Percentiles rank a stretch among this genome's conserved stretches.
Evolutionary conservation across 352 stramenopile genomes (phyloP).

Genomic region (Phytophthora macrochlamydospora): DNA sequence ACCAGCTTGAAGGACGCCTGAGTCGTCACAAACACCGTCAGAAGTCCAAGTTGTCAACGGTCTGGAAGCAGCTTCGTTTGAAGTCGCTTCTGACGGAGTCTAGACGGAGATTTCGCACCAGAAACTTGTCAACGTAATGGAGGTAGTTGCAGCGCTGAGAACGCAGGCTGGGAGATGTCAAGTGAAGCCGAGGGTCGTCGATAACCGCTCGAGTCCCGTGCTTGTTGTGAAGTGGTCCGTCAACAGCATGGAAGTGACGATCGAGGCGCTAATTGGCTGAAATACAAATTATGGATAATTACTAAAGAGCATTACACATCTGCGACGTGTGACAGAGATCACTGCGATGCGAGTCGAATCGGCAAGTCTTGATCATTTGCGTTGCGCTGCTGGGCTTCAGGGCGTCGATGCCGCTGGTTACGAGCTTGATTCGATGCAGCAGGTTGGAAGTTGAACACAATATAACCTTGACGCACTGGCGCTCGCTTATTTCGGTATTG

Average conservation of each 20-base stretch:
- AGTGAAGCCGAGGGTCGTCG: neutral
- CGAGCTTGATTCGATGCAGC: conserved; percentile 5
- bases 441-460: neutral
- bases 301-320: neutral
- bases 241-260: conserved; percentile 8
- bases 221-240: conserved; percentile 20
- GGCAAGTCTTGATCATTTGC: neutral
- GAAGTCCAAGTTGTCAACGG: neutral
- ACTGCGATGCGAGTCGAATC: neutral
- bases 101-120: conserved; percentile 2
- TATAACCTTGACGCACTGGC: conserved; percentile 14
- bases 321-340: conserved; percentile 1
- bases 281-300: neutral
- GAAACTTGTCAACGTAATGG: conserved; percentile 8
- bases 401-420: conserved; percentile 6
- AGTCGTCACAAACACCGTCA: neutral
- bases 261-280: neutral
- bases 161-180: neutral
- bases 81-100: conserved; percentile 1
- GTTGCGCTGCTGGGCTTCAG: neutral
- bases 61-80: conserved; percentile 1
- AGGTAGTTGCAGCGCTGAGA: neutral
- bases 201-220: neutral
- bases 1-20: neutral
- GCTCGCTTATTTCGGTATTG: conserved; percentile 1